Conservation (phyloP, 2,329 filamentous ascomycete genomes). For the Colletotrichum sojae region DNA sequence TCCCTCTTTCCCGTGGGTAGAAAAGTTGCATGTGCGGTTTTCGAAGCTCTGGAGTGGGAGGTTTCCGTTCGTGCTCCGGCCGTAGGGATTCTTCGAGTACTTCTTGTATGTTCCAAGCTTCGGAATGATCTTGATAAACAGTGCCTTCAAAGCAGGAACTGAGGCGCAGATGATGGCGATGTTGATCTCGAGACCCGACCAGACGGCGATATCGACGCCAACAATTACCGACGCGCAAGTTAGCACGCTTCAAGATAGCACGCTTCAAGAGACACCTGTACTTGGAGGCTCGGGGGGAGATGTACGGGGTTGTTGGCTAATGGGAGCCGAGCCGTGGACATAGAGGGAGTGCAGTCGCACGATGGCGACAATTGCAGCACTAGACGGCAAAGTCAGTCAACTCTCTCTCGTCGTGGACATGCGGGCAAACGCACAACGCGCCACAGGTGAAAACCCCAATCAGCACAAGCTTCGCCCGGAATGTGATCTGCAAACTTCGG, state of each 20-base stretch:
- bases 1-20: background rate
- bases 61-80: background rate
- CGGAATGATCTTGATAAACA: conserved; percentile 47
- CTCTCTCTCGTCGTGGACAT: background rate
- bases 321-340: conserved; percentile 3
- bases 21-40: conserved; percentile 1
- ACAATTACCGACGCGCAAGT: background rate
- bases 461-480: conserved; percentile 58
- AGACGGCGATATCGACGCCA: conserved; percentile 36
- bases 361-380: conserved; percentile 13
- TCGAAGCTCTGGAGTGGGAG: conserved; percentile 12
- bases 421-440: conserved; percentile 51
- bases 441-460: conserved; percentile 55
- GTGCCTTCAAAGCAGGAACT: conserved; percentile 51
- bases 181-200: conserved; percentile 52
- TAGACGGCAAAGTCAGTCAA: background rate
- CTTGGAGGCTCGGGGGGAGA: too few relatives aligned
- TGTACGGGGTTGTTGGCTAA: conserved; percentile 1
- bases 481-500: conserved; percentile 54
- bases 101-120: conserved; percentile 15
- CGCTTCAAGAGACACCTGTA: too few relatives aligned
- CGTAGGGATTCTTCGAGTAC: conserved; percentile 14
- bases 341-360: conserved; percentile 12
- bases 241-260: background rate
- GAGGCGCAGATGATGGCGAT: conserved; percentile 53